These are phyloP conservation scores for Withania somnifera DNA, from an alignment of 305 asterid genomes.

Conservation along the genomic window DNA sequence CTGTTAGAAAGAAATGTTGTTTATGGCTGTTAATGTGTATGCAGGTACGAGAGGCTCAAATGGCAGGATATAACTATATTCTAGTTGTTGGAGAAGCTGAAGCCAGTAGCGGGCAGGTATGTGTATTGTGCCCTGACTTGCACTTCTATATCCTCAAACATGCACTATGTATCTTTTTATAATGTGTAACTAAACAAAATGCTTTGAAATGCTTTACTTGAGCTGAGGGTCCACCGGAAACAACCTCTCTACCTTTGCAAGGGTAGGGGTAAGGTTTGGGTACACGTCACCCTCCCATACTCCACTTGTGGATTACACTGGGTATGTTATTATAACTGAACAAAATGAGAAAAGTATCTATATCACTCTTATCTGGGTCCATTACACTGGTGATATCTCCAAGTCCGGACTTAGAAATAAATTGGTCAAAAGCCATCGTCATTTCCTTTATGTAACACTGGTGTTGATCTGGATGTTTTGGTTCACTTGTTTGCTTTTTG, in stretches of 20 bases:
- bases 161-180: neutral
- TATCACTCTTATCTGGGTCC: constrained; percentile 9
- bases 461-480: neutral
- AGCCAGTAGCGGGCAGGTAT: constrained; percentile 34
- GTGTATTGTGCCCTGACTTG: neutral
- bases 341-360: neutral
- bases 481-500: neutral
- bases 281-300: neutral
- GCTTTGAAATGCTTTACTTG: neutral
- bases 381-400: neutral
- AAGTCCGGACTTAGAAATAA: neutral
- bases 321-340: neutral
- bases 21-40: constrained; percentile 8
- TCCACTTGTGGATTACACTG: neutral
- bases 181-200: neutral
- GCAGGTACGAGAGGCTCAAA: constrained; percentile 75
- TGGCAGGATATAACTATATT: constrained; percentile 71
- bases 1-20: constrained; percentile 1
- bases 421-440: neutral
- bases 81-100: constrained; percentile 82
- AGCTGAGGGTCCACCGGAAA: neutral
- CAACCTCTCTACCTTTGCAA: neutral
- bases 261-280: neutral
- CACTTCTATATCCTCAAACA: neutral
- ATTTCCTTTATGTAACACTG: neutral